Conservation (phyloP, 768 basidiomycete genomes). For the Artomyces pyxidatus region DNA sequence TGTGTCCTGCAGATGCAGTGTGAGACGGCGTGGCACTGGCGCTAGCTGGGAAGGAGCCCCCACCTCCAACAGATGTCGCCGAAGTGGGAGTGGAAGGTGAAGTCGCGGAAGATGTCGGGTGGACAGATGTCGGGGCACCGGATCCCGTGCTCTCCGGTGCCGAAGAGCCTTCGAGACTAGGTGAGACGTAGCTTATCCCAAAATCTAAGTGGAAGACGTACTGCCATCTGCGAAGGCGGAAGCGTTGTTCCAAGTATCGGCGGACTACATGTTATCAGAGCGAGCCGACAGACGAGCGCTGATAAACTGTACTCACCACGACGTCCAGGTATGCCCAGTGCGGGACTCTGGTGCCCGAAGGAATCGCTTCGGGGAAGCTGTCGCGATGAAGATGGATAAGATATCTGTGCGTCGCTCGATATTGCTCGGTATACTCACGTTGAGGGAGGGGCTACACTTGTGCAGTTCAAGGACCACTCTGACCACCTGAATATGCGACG, state of each 20-base stretch:
- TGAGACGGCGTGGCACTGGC: background rate
- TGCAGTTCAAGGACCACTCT: slow-evolving; percentile 9
- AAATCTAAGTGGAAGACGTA: background rate
- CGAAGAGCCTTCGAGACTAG: too few relatives aligned
- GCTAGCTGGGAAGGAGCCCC: background rate
- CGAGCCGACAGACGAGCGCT: background rate
- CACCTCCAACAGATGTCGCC: background rate
- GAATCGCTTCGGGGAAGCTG: slow-evolving; percentile 24
- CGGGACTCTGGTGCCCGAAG: slow-evolving; percentile 35
- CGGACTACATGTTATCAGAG: background rate
- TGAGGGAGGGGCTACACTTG: background rate
- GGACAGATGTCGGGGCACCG: too few relatives aligned
- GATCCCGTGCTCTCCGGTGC: too few relatives aligned
- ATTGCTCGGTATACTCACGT: slow-evolving; percentile 2
- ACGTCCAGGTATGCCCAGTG: slow-evolving; percentile 43
- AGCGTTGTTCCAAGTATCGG: slow-evolving; percentile 6
- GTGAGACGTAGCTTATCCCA: background rate
- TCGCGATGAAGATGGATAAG: background rate
- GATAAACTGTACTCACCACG: slow-evolving; percentile 21
- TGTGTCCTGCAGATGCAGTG: background rate
- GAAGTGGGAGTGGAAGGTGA: too few relatives aligned
- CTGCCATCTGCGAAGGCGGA: background rate
- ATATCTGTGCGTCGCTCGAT: background rate
- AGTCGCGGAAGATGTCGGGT: too few relatives aligned
- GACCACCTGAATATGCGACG: slow-evolving; percentile 5